phyloP scores from a whole-genome alignment of 768 basidiomycete species.

The Cubamyces sp. region DNA sequence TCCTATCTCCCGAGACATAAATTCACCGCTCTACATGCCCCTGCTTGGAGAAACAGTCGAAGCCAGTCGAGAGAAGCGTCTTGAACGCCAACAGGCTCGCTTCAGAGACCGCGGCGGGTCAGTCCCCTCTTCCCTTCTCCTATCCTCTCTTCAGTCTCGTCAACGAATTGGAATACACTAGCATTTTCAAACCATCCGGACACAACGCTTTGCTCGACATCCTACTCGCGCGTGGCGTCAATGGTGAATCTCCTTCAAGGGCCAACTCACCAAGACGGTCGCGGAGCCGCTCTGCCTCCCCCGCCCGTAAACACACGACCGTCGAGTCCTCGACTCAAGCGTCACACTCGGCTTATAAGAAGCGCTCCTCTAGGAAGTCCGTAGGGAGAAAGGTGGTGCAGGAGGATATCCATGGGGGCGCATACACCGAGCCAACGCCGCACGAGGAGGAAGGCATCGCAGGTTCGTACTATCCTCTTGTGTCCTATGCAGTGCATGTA shows the following conservation, averaged over 20 bases:
- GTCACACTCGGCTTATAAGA: not conserved
- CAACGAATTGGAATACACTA: slow-evolving; percentile 25
- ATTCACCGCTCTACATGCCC: not conserved
- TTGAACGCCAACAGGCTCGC: slow-evolving; percentile 65
- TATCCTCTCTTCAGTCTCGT: not conserved
- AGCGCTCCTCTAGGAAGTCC: not conserved
- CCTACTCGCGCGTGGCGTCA: slow-evolving; percentile 52
- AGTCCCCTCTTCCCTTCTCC: slow-evolving; percentile 11
- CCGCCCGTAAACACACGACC: not conserved
- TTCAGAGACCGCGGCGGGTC: slow-evolving; percentile 60
- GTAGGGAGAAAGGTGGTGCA: not conserved
- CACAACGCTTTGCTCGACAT: slow-evolving; percentile 56
- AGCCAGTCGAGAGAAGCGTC: slow-evolving; percentile 62
- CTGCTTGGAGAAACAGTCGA: slow-evolving; percentile 45
- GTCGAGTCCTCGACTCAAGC: not conserved
- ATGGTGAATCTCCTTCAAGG: slow-evolving; percentile 47
- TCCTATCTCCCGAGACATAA: not conserved
- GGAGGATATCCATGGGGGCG: not conserved
- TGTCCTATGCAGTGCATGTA: not conserved
- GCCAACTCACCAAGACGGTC: slow-evolving; percentile 16
- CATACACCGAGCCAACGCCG: not conserved
- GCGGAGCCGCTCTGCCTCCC: slow-evolving; percentile 17
- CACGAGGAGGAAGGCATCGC: not conserved
- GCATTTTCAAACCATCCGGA: slow-evolving; percentile 57
- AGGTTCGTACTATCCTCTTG: not conserved